Conservation (phyloP, 805 yeast species). For the Barnettozyma wickerhamii region DNA sequence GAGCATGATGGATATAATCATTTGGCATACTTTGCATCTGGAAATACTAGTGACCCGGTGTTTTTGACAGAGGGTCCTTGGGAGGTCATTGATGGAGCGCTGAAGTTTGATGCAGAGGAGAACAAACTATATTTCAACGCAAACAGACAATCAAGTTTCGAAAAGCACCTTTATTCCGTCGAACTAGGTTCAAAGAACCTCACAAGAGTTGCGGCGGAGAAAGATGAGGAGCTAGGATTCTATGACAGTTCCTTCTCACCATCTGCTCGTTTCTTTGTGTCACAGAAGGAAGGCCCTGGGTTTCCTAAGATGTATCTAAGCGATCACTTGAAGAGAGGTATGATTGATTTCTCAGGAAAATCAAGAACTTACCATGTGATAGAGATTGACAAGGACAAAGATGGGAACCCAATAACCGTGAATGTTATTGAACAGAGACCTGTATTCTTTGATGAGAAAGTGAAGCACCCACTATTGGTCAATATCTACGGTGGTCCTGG, state of each 20-base stretch:
- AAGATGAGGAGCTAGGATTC: conserved; percentile 36
- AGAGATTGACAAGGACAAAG: conserved; percentile 17
- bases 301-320: conserved; percentile 16
- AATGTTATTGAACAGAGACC: conserved; percentile 65
- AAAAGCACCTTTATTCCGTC: conserved; percentile 54
- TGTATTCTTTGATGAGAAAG: conserved; percentile 40
- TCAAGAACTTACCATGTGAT: conserved; percentile 20
- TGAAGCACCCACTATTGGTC: conserved; percentile 60
- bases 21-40: conserved; percentile 53
- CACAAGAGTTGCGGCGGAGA: conserved; percentile 23
- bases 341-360: conserved; percentile 17
- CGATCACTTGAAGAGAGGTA: conserved; percentile 12
- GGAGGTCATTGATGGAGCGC: conserved; percentile 44
- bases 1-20: conserved; percentile 55
- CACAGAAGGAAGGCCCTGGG: conserved; percentile 27
- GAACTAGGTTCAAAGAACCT: conserved; percentile 29
- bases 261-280: conserved; percentile 48
- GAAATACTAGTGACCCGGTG: conserved; percentile 35
- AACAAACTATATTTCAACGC: conserved; percentile 52
- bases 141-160: conserved; percentile 46
- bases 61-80: conserved; percentile 44
- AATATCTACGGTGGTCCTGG: conserved; percentile 83
- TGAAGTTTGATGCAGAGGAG: conserved; percentile 41
- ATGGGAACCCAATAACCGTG: conserved; percentile 27
- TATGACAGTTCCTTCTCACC: conserved; percentile 51